Base-by-base conservation (phyloP, 306 rosid genomes). In the Pyrus pyrifolia region DNA sequence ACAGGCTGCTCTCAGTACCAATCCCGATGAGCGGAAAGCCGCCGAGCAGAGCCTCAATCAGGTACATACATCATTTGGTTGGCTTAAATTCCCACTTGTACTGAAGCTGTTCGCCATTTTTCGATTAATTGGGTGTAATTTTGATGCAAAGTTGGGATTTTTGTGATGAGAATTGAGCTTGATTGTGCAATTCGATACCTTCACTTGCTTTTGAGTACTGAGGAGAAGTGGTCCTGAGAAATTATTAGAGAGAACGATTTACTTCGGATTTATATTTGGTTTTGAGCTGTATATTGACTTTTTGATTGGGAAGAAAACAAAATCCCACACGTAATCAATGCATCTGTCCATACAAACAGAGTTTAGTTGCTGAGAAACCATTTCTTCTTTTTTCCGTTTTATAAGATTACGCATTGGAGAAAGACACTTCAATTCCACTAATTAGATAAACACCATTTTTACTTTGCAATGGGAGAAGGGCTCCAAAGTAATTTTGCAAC, bases 1-100 rank as follows among this genome's bases (percentile, higher is more conserved):
- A 31, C 98, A 89, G 78, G 98, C 98, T 72, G 98, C 97, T 85
- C 98, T 96, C 19, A 93, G 98, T 64, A 90, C 90, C 60, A 93
- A 84, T 86, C 98, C 91, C 9, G 93, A 93, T 70, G 98, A 96
- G 81, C 91, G 99, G 15, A 93, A 89, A 76, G 97, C 98, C 5
- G 99, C 93, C 63, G 99, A 96, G 84, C 93, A 89, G 60, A 91
- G 86, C 88, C 88, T 96, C 76, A 81, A 87, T 83, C 99, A 96
- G 97, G 99, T 96, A 23, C 58, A 14, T 74, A 51, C 21, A 17
- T 5, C 55, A 17, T 31, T 14, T 19, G 45, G 27, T 8, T 70
- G 3, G 12, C 55, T n/a, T 49, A 11, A 64, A 35, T 66, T 66
- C 42, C 5, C 11, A 5, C 4, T 62, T 35, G n/a, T 14, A 38